These are phyloP conservation scores for Crucibulum laeve DNA, from an alignment of 768 basidiomycete genomes.

Conservation along the genomic window DNA sequence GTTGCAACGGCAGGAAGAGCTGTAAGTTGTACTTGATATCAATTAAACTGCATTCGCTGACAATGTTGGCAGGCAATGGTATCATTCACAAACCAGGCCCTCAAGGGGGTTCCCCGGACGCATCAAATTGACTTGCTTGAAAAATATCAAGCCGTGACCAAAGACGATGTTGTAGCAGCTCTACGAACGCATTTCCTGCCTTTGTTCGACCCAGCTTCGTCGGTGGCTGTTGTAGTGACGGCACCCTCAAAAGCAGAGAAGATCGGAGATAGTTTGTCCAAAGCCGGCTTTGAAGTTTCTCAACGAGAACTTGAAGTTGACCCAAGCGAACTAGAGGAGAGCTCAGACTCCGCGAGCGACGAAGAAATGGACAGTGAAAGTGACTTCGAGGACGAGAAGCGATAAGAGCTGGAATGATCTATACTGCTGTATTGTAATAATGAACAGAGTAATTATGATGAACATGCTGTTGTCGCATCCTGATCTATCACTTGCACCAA, in stretches of 20 bases:
- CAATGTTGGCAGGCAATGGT: constrained; percentile 53
- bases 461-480: too few relatives aligned
- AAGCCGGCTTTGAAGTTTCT: constrained; percentile 77
- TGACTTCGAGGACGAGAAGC: constrained; percentile 14
- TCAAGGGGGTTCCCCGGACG: constrained; percentile 78
- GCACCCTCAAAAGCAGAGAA: constrained; percentile 76
- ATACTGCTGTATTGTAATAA: background rate
- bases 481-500: constrained; percentile 55
- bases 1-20: constrained; percentile 88
- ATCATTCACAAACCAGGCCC: constrained; percentile 87
- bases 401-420: constrained; percentile 10
- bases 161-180: constrained; percentile 66
- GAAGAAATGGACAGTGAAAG: constrained; percentile 27
- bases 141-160: constrained; percentile 75
- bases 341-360: constrained; percentile 30
- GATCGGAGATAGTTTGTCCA: constrained; percentile 58
- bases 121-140: constrained; percentile 74
- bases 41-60: constrained; percentile 7
- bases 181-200: constrained; percentile 78
- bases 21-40: constrained; percentile 38
- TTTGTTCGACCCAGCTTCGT: constrained; percentile 73
- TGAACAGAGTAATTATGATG: too few relatives aligned
- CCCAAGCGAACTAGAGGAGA: constrained; percentile 41
- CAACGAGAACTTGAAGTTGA: constrained; percentile 63
- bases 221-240: constrained; percentile 79